Evolutionary conservation across 2,329 filamentous ascomycete genomes (phyloP).

Genomic region (Aspergillus japonicus): DNA sequence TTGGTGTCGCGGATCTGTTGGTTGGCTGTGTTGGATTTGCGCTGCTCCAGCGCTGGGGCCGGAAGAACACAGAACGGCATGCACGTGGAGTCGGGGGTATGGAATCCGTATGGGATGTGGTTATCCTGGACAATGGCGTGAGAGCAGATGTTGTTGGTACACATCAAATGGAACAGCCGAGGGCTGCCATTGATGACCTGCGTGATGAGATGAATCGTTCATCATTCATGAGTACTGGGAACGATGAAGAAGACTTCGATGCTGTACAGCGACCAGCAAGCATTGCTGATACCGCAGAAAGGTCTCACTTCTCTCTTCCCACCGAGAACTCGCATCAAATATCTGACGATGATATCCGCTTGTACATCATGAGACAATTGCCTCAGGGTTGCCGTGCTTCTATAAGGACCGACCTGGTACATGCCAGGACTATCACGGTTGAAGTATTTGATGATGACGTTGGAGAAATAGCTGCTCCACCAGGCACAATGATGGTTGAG

Average conservation of each 20-base stretch:
- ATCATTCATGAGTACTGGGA: slow-evolving; percentile 47
- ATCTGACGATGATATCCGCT: slow-evolving; percentile 47
- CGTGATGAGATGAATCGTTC: slow-evolving; percentile 51
- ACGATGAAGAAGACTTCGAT: slow-evolving; percentile 39
- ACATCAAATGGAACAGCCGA: slow-evolving; percentile 33
- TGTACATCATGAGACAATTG: slow-evolving; percentile 49
- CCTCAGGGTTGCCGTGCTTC: slow-evolving; percentile 44
- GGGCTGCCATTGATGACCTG: slow-evolving; percentile 45
- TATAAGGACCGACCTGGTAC: slow-evolving; percentile 44
- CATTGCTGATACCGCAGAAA: slow-evolving; percentile 22
- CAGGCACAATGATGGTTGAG: slow-evolving; percentile 47
- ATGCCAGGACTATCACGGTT: slow-evolving; percentile 48
- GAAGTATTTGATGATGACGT: slow-evolving; percentile 46
- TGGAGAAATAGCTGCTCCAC: slow-evolving; percentile 45
- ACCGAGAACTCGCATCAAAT: slow-evolving; percentile 39
- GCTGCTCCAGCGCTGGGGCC: slow-evolving; percentile 48
- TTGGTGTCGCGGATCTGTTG: slow-evolving; percentile 45
- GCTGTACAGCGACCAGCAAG: slow-evolving; percentile 38
- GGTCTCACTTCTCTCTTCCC: slow-evolving; percentile 32
- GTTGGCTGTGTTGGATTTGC: slow-evolving; percentile 47
- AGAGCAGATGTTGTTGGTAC: slow-evolving; percentile 49
- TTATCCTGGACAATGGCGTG: slow-evolving; percentile 48
- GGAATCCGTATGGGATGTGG: slow-evolving; percentile 49
- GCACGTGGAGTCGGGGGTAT: slow-evolving; percentile 43
- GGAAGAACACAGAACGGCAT: slow-evolving; percentile 43